Evolutionary conservation across 2,329 filamentous ascomycete genomes (phyloP).

Genomic region (Colletotrichum cordylinicola): DNA sequence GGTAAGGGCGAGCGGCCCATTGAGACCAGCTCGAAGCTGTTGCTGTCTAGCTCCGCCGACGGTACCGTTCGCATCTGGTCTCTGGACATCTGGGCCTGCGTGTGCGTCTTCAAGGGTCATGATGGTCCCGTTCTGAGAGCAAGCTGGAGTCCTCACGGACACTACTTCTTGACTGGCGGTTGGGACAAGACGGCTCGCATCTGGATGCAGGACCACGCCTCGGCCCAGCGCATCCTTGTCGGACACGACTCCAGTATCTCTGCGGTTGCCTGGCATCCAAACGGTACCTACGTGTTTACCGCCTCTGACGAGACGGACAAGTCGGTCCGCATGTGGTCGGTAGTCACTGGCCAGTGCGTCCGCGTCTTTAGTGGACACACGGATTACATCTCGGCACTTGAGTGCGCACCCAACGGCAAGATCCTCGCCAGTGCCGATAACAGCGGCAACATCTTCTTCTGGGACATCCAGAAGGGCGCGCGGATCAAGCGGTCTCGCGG

Average conservation of each 20-base stretch:
- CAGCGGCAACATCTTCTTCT: slow-evolving; percentile 88
- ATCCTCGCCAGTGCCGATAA: slow-evolving; percentile 91
- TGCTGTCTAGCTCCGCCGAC: slow-evolving; percentile 88
- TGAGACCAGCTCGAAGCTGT: slow-evolving; percentile 70
- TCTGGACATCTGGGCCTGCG: slow-evolving; percentile 86
- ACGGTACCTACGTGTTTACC: slow-evolving; percentile 92
- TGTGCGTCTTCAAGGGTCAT: slow-evolving; percentile 94
- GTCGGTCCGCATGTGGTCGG: slow-evolving; percentile 96
- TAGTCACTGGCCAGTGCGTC: slow-evolving; percentile 85
- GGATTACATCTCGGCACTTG: slow-evolving; percentile 83
- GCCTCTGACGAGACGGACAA: slow-evolving; percentile 85
- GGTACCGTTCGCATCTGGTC: slow-evolving; percentile 92
- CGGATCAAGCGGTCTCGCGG: slow-evolving; percentile 92
- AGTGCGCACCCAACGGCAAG: slow-evolving; percentile 87
- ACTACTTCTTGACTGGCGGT: slow-evolving; percentile 90
- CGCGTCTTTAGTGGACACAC: slow-evolving; percentile 92
- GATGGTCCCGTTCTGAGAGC: slow-evolving; percentile 89
- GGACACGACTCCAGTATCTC: slow-evolving; percentile 96
- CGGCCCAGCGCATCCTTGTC: slow-evolving; percentile 84
- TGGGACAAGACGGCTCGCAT: slow-evolving; percentile 90
- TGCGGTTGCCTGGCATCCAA: slow-evolving; percentile 90
- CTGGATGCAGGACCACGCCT: slow-evolving; percentile 93
- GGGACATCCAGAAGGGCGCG: slow-evolving; percentile 88
- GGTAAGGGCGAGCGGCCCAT: slow-evolving; percentile 45
- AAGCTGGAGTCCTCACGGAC: slow-evolving; percentile 89